Base-by-base conservation (phyloP, 2,329 filamentous ascomycete genomes). In the Fusarium haematococcum region DNA sequence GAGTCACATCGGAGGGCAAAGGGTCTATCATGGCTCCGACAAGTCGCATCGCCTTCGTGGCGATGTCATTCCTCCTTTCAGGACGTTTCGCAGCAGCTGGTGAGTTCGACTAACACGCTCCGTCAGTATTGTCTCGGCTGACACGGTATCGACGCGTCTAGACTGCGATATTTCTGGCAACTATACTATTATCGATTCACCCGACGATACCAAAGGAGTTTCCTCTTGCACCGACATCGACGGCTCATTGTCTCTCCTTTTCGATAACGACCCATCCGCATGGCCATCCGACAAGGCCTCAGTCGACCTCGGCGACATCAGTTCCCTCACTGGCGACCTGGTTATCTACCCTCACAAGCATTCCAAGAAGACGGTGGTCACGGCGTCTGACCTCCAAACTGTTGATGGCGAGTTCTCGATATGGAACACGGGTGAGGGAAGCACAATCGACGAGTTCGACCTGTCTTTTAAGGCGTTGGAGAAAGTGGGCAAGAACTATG, bases 131-230 rank as follows among this genome's bases (percentile, higher is more conserved):
- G 37, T 35, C 41, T 54, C 33, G 18, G 58, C 39, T 74, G 45
- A 73, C 70, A 37, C 23, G 52, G 14, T 23, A 39, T 56, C 20
- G 23, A 67, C 65, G 54, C 43, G 59, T 35, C 8, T 59, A 79
- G 78, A 77, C 43, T 79, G 78, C 66, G 66, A 79, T 48, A 63
- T 78, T 63, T 75, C 77, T 30, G 70, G 72, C 52, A 79, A 79
- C 67, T 77, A 79, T 66, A 79, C 78, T 2, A 77, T 75, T 58
- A 78, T 80, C 68, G 66, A 75, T 27, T 57, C 69, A 16, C 78
- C 78, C 56, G 65, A 74, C 37, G 74, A 67, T 11, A 57, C 57
- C 59, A 65, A 75, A 16, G 52, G 63, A 63, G 71, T 80, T 50
- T 74, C 75, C 32, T 75, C 75, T 4, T 80, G 78, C 57, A 73